Base-by-base conservation (phyloP, 129 eudicot species). In the Helichrysum umbraculigerum region DNA sequence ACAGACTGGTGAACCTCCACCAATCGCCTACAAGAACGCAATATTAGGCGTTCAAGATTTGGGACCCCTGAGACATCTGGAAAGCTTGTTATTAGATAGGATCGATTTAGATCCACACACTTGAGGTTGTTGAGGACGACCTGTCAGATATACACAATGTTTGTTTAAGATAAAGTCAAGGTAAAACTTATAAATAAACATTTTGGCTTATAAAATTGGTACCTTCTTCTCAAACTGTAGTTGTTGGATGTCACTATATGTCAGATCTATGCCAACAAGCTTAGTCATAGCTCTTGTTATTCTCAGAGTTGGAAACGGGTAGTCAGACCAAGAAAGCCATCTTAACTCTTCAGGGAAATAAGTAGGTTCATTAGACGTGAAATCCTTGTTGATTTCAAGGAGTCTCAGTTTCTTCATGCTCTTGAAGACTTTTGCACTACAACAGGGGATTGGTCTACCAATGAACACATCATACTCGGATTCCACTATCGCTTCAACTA, bases 331-430 rank as follows among this genome's bases (percentile, higher is more conserved):
- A 50, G 30, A 17, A 17, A 71, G 64, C 75, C 75, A 71, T 70
- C 12, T 71, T 51, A 71, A 19, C 7, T 50, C 28, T 71, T 51
- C 47, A 51, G 47, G 64, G 22, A 71, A 71, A 71, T 71, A 30
- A 8, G 14, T 52, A 50, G 75, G 64, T 71, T 71, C 64, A 54
- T 4, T 51, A 10, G 6, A n/a, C 51, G 75, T 71, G 64, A 71
- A 71, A 6, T 56, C 15, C 47, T 29, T 42, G 15, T 20, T 30
- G 17, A 70, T 41, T 14, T 50, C 41, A 70, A 70, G 75, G 16
- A 50, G 75, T 25, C 25, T 70, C 44, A 51, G 22, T 30, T 70
- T 70, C 75, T 70, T 70, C 63, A 70, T 70, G 44, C 42, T 50
- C 62, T 30, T 51, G 29, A 70, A 51, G 14, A 15, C 75, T 29